A percentile compares a stretch with the other conserved stretches of the same genome.
Evolutionary conservation across 306 rosid species (phyloP).

Genomic region (Myrica gale): DNA sequence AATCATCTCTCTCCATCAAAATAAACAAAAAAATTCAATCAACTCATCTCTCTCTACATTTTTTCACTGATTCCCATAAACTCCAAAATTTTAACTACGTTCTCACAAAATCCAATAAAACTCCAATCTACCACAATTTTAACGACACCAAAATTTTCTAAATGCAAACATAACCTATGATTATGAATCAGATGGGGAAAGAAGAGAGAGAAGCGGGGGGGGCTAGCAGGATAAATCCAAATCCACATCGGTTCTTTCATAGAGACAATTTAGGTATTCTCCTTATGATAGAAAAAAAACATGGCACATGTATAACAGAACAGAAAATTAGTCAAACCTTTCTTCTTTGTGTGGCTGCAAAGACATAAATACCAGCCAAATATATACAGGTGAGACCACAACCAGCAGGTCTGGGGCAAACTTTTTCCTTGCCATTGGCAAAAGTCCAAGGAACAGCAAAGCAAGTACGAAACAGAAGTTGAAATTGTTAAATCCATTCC

Average conservation of each 20-base stretch:
- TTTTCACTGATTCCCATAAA: no score
- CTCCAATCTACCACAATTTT: no score
- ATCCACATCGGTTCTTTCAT: background rate
- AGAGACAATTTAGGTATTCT: background rate
- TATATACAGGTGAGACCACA: slow-evolving; percentile 78
- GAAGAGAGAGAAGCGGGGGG: background rate
- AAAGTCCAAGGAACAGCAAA: slow-evolving; percentile 65
- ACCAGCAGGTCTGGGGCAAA: slow-evolving; percentile 73
- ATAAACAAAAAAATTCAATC: no score
- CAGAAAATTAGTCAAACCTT: slow-evolving; percentile 48
- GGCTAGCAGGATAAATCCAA: background rate
- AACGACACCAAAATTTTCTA: no score
- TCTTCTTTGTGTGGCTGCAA: slow-evolving; percentile 98
- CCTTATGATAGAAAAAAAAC: slow-evolving; percentile 7
- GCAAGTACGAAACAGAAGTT: slow-evolving; percentile 84
- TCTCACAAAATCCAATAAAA: no score
- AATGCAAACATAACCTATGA: no score
- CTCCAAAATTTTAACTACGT: no score
- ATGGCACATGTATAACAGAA: slow-evolving; percentile 20
- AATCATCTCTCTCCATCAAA: no score
- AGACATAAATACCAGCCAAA: slow-evolving; percentile 94
- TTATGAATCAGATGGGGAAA: background rate
- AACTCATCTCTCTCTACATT: no score
- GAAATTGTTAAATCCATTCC: slow-evolving; percentile 94
- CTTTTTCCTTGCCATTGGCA: slow-evolving; percentile 74